Evolutionary conservation across 805 yeast genomes (phyloP).

Genomic region (Lipomyces chichibuensis): DNA sequence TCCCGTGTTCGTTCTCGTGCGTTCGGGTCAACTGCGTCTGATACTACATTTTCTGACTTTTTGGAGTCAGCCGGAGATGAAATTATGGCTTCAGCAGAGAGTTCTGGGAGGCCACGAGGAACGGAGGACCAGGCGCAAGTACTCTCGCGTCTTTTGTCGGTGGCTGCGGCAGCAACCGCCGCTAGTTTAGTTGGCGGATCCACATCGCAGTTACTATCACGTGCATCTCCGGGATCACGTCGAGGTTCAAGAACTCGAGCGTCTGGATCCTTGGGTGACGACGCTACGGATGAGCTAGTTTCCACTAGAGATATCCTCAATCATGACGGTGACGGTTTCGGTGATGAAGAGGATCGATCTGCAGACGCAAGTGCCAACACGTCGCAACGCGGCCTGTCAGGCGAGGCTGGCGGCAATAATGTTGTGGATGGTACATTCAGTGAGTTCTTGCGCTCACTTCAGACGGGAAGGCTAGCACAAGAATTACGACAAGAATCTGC

Average conservation of each 20-base stretch:
- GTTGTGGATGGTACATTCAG: slow-evolving; percentile 49
- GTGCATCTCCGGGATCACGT: slow-evolving; percentile 15
- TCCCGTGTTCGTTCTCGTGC: slow-evolving; percentile 7
- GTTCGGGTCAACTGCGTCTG: slow-evolving; percentile 7
- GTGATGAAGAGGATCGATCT: slow-evolving; percentile 13
- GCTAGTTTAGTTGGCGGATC: slow-evolving; percentile 45
- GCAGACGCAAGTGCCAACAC: background rate
- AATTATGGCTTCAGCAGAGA: background rate
- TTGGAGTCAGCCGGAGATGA: background rate
- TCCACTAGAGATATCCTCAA: background rate
- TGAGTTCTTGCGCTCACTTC: slow-evolving; percentile 51
- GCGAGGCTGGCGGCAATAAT: slow-evolving; percentile 25
- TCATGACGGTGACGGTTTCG: slow-evolving; percentile 16
- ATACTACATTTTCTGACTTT: background rate
- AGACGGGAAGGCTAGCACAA: slow-evolving; percentile 48
- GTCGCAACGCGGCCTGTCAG: background rate
- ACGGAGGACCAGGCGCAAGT: slow-evolving; percentile 49
- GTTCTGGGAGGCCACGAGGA: slow-evolving; percentile 8
- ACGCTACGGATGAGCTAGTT: slow-evolving; percentile 22
- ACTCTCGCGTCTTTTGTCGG: slow-evolving; percentile 50
- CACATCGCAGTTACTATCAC: slow-evolving; percentile 33
- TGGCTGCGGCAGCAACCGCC: slow-evolving; percentile 54
- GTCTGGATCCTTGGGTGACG: slow-evolving; percentile 14
- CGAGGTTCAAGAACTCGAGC: background rate
- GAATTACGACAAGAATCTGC: slow-evolving; percentile 45